Conservation (phyloP, 495 filamentous ascomycete species). For the Diplogelasinospora grovesii region DNA sequence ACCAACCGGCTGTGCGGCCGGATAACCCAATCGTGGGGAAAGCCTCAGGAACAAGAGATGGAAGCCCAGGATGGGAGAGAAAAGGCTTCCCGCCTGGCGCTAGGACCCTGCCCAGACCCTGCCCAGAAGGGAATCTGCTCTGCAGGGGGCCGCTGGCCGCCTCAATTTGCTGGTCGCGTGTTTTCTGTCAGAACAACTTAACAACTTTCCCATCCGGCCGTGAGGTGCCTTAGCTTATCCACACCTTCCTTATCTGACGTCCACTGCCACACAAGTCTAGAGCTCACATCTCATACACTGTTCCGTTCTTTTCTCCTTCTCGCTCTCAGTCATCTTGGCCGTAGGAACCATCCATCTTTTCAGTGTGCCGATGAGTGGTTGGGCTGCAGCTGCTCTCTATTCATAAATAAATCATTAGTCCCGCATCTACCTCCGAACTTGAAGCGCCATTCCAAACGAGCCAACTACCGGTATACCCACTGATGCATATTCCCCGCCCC, state of each 20-base stretch:
- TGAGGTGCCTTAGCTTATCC: neutral
- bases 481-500: neutral
- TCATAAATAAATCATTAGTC: no score
- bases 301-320: no score
- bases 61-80: no score
- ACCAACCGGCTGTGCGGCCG: no score
- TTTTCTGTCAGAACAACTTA: slow-evolving; percentile 14
- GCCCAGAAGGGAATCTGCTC: slow-evolving; percentile 3
- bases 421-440: no score
- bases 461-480: slow-evolving; percentile 2
- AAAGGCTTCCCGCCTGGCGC: no score
- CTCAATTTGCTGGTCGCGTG: slow-evolving; percentile 12
- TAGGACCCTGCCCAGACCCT: no score
- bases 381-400: no score
- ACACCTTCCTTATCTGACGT: neutral
- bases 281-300: neutral
- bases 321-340: no score
- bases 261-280: neutral
- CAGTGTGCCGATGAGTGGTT: no score
- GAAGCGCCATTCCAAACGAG: neutral
- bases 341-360: no score
- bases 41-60: neutral
- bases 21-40: neutral
- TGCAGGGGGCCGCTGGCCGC: slow-evolving; percentile 5
- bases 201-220: slow-evolving; percentile 5